Evolutionary conservation across 768 basidiomycete genomes (phyloP), one percentile per base, ranked within the genome.

Genomic region (Pisolithus albus): DNA sequence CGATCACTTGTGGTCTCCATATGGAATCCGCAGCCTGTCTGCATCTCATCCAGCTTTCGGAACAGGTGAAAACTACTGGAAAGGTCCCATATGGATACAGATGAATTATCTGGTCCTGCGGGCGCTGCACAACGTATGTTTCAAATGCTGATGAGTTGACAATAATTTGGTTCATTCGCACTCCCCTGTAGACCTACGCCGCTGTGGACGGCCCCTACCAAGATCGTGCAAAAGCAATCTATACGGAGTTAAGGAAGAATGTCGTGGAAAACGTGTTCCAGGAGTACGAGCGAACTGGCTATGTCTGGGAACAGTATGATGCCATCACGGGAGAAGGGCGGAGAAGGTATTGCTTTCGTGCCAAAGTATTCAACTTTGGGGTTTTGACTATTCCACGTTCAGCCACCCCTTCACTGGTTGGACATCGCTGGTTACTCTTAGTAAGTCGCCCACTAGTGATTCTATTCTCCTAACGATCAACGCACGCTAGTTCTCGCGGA

Each of bases 281-380:
- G 90, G 92, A 96, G 70, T 96, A 92, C 65, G 76, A 91, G 62
- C 80, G 88, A 26, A 96, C 93, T 4, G 93, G 92, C 4, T 95
- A 92, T 64, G 91, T 92, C 15, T 98, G 94, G 94, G 94, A 98
- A 68, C 95, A 97, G 67, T 98, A 97, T 65, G 86, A 97, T 65
- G 73, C 92, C 1, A 65, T 74, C 4, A 88, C 81, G 15, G 94
- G 94, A 16, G 80, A 91, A 64, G 94, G 94, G 2, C 76, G 76
- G 64, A 70, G 94, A 72, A 95, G 91, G 89, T 87, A 54, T n/a
- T 5, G 75, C 59, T 44, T 37, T 19, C 30, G 3, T 18, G 37
- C 50, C 24, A 24, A 11, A 1, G 39, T 16, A n/a, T 24, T n/a
- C 54, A 51, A 37, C 34, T 15, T 34, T 15, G 34, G 34, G 40